These are phyloP conservation scores for Trichoderma arundinaceum DNA, from an alignment of 2,329 filamentous ascomycete genomes.

Conservation along the genomic window DNA sequence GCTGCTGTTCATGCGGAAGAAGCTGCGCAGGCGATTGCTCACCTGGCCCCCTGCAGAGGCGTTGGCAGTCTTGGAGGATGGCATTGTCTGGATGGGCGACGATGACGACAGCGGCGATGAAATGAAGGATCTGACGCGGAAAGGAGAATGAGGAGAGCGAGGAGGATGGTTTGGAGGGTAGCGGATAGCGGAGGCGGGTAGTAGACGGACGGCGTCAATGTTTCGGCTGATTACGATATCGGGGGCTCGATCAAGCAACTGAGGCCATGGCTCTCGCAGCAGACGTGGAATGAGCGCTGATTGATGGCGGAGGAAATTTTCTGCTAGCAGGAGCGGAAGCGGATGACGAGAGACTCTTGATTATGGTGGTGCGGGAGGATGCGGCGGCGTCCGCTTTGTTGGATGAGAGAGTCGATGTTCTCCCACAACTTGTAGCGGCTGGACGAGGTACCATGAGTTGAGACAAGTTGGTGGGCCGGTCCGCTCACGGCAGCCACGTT, in stretches of 20 bases:
- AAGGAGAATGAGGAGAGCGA: not conserved
- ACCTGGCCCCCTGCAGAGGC: constrained; percentile 62
- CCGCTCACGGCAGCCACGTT: constrained; percentile 28
- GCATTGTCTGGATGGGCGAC: constrained; percentile 48
- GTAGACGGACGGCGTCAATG: constrained; percentile 16
- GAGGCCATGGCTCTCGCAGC: constrained; percentile 47
- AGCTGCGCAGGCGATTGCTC: constrained; percentile 71
- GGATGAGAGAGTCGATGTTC: constrained; percentile 9
- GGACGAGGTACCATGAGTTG: constrained; percentile 27
- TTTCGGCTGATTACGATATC: constrained; percentile 10
- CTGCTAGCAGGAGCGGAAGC: constrained; percentile 26
- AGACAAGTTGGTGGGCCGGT: constrained; percentile 23
- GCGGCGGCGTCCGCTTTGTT: constrained; percentile 20
- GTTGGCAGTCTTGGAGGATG: constrained; percentile 59
- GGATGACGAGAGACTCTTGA: constrained; percentile 26
- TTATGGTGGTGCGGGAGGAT: constrained; percentile 31
- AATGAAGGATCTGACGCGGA: not conserved
- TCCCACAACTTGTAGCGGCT: constrained; percentile 32
- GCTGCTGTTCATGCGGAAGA: constrained; percentile 69
- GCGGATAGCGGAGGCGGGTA: constrained; percentile 10
- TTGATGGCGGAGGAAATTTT: not conserved
- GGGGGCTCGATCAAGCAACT: constrained; percentile 42
- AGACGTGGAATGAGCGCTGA: constrained; percentile 23
- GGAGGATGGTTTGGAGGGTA: constrained; percentile 5
- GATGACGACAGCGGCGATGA: constrained; percentile 26